These are phyloP conservation scores for Alternaria metachromatica DNA, from an alignment of 2,329 filamentous ascomycete species.

Conservation along the genomic window DNA sequence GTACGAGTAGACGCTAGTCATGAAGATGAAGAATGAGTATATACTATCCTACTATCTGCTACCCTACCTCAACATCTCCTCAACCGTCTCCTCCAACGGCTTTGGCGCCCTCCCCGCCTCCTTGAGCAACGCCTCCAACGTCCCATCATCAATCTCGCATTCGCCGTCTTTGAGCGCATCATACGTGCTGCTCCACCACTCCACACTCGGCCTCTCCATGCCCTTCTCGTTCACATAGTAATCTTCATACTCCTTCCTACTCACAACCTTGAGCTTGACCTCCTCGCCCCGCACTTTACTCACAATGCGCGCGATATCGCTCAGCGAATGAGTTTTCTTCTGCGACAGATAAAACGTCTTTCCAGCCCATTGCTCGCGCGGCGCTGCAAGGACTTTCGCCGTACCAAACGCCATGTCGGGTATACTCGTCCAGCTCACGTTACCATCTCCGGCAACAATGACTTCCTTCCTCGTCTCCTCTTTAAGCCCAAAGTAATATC, in stretches of 20 bases:
- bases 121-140: conserved; percentile 49
- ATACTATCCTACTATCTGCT: background rate
- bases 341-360: conserved; percentile 51
- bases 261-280: conserved; percentile 46
- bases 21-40: background rate
- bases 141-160: conserved; percentile 52
- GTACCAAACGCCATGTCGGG: conserved; percentile 53
- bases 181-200: conserved; percentile 57
- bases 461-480: conserved; percentile 48
- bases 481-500: conserved; percentile 49
- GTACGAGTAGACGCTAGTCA: background rate
- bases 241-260: conserved; percentile 50
- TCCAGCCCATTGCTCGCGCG: conserved; percentile 40
- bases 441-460: conserved; percentile 51
- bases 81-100: conserved; percentile 49
- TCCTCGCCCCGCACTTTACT: conserved; percentile 33
- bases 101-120: conserved; percentile 46
- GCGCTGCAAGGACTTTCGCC: conserved; percentile 47
- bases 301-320: conserved; percentile 42
- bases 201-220: conserved; percentile 47
- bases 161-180: conserved; percentile 53
- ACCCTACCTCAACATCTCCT: conserved; percentile 47
- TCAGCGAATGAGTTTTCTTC: conserved; percentile 32
- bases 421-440: conserved; percentile 54
- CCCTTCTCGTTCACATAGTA: conserved; percentile 49